Conservation (phyloP, 2,329 filamentous ascomycete species). For the Aspergillus felis region DNA sequence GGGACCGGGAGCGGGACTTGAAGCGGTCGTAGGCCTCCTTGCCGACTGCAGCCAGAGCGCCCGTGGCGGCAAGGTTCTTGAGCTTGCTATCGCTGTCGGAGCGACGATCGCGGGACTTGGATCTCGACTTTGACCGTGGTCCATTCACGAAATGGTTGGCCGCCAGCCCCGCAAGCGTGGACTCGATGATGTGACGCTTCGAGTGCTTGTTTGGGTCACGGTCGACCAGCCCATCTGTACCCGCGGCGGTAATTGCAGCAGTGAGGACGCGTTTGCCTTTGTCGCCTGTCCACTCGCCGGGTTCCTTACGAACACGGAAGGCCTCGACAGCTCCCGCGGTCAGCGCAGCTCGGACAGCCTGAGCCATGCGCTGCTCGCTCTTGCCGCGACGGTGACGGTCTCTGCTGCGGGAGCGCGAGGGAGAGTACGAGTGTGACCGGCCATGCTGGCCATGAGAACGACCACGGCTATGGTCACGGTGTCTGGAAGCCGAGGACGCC, state of each 20-base stretch:
- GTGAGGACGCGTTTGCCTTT: constrained; percentile 91
- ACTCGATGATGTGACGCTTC: constrained; percentile 79
- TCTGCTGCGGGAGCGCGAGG: constrained; percentile 50
- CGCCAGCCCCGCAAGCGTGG: constrained; percentile 82
- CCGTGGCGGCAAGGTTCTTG: constrained; percentile 42
- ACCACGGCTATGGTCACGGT: constrained; percentile 50
- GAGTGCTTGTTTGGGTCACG: constrained; percentile 66
- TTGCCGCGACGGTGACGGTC: constrained; percentile 50
- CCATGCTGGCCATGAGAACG: constrained; percentile 33
- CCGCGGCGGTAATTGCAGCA: constrained; percentile 77
- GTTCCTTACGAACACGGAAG: constrained; percentile 83
- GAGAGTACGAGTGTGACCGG: constrained; percentile 47
- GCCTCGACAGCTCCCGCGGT: constrained; percentile 89
- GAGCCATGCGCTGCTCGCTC: constrained; percentile 63
- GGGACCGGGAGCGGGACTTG: constrained; percentile 37
- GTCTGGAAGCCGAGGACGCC: constrained; percentile 31
- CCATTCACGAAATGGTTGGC: constrained; percentile 85
- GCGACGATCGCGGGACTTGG: constrained; percentile 48
- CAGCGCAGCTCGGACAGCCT: constrained; percentile 86
- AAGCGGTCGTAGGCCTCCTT: constrained; percentile 46
- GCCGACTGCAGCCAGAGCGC: constrained; percentile 44
- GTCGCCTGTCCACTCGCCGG: constrained; percentile 82
- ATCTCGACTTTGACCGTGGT: constrained; percentile 67
- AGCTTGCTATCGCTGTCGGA: constrained; percentile 43
- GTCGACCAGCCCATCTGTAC: constrained; percentile 72